Conservation (phyloP, 345 rosid species). For the Conringia planisiliqua region DNA sequence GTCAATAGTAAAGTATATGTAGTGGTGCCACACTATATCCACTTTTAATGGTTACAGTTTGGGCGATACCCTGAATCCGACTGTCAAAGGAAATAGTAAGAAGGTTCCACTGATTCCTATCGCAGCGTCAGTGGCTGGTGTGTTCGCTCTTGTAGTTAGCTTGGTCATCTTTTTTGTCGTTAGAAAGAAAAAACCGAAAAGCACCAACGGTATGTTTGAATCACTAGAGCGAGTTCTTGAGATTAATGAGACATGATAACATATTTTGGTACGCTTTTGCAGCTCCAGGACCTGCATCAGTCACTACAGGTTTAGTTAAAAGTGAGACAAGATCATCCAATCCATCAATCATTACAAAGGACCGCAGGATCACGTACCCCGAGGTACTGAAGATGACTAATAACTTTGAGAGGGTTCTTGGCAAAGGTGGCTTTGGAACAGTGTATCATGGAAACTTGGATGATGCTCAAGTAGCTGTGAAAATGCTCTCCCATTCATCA, state of each 20-base stretch:
- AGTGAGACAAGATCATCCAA: not conserved
- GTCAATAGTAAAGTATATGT: not conserved
- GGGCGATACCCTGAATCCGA: not conserved
- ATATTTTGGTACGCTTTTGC: not conserved
- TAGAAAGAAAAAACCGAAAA: not conserved
- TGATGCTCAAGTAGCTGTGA: constrained; percentile 29
- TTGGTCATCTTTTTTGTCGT: constrained; percentile 13
- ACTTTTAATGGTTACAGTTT: constrained; percentile 6
- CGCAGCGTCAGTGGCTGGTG: constrained; percentile 2
- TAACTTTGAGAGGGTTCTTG: constrained; percentile 28
- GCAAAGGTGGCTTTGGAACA: constrained; percentile 36
- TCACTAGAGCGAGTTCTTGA: too few species aligned
- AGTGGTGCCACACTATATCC: too few species aligned
- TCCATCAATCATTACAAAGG: constrained; percentile 18
- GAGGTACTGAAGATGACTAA: constrained; percentile 30
- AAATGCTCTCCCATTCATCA: constrained; percentile 36
- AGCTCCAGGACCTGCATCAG: not conserved
- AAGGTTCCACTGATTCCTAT: constrained; percentile 8
- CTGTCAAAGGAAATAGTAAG: not conserved
- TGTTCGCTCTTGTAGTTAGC: not conserved
- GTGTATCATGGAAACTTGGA: constrained; percentile 29
- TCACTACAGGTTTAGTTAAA: not conserved
- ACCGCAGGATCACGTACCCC: constrained; percentile 11
- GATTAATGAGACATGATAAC: not conserved
- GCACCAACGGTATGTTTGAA: constrained; percentile 8